Evolutionary conservation across 2,329 filamentous ascomycete species (phyloP).

Genomic region (Biscogniauxia mediterranea): DNA sequence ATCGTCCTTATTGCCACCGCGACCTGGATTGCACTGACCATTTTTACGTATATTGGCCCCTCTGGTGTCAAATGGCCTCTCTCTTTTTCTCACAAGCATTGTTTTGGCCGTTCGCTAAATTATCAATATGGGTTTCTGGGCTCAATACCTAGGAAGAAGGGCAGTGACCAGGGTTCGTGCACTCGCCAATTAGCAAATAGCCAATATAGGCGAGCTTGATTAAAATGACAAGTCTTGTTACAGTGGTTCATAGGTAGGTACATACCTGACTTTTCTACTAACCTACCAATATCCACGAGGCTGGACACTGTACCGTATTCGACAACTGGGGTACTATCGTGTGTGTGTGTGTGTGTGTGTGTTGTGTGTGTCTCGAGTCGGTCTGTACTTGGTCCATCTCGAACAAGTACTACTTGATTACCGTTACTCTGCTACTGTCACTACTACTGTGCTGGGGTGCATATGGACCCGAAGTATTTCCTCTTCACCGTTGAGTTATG

Average conservation of each 20-base stretch:
- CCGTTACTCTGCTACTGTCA: no score
- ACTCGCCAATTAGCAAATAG: background rate
- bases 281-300: background rate
- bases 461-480: background rate
- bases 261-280: background rate
- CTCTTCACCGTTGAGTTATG: background rate
- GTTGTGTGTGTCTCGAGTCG: no score
- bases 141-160: background rate
- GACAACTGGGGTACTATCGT: background rate
- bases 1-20: constrained; percentile 3
- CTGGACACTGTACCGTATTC: background rate
- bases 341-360: no score
- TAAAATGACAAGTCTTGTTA: background rate
- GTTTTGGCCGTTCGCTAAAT: background rate
- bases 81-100: background rate
- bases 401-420: background rate
- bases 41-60: background rate
- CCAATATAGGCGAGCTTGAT: background rate
- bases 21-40: constrained; percentile 7
- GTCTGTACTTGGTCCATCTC: background rate
- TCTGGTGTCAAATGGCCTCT: background rate
- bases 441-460: background rate
- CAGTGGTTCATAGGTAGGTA: background rate
- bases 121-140: background rate
- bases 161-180: background rate